Conservation (phyloP, 306 rosid genomes). For the Oemleria cerasiformis region DNA sequence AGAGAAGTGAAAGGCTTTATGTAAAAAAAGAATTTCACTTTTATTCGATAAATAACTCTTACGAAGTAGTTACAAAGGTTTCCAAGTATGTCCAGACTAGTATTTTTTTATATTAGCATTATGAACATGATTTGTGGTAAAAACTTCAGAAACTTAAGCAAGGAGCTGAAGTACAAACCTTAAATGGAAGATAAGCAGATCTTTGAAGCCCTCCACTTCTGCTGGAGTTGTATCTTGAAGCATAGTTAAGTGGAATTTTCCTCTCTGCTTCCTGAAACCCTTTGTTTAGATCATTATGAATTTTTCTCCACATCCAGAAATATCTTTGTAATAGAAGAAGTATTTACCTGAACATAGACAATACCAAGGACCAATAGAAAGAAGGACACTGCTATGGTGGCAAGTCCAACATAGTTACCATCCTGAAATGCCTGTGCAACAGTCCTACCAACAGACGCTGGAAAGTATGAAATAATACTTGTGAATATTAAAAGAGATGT, state of each 20-base stretch:
- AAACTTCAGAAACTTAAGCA: conserved; percentile 21
- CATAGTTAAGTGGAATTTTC: conserved; percentile 93
- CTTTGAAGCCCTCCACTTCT: conserved; percentile 74
- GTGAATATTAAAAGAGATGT: conserved; percentile 97
- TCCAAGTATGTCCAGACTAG: background rate
- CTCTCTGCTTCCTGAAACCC: conserved; percentile 94
- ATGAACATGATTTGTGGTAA: background rate
- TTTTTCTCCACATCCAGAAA: conserved; percentile 20
- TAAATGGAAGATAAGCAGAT: conserved; percentile 92
- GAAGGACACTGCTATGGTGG: conserved; percentile 62
- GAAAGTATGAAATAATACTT: conserved; percentile 93
- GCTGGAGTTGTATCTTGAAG: conserved; percentile 76
- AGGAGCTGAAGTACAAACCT: conserved; percentile 48
- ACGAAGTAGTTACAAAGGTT: background rate
- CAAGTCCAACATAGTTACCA: conserved; percentile 84
- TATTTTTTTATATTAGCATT: background rate
- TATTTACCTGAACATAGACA: conserved; percentile 91
- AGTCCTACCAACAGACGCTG: conserved; percentile 94
- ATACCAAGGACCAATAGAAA: conserved; percentile 83
- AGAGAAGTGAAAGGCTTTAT: background rate
- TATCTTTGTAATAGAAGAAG: conserved; percentile 11
- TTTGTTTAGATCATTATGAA: conserved; percentile 34
- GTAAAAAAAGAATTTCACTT: background rate
- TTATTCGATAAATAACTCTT: background rate
- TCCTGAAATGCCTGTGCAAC: conserved; percentile 69